These are phyloP conservation scores for Knufia petricola DNA, from an alignment of 2,329 filamentous ascomycete species.

Conservation along the genomic window DNA sequence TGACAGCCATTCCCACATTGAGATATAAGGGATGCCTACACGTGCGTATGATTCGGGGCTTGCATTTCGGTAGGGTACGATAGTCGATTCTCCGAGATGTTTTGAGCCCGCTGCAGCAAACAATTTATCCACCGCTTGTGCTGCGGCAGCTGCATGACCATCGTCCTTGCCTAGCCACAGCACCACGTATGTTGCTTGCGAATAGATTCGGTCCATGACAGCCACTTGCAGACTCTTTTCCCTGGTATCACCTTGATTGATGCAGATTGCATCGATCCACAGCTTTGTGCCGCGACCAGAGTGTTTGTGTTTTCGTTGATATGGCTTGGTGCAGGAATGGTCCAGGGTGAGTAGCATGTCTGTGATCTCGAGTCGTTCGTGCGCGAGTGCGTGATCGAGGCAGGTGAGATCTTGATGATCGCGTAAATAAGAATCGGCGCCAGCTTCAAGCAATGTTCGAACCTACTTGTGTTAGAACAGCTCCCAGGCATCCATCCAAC, in stretches of 20 bases:
- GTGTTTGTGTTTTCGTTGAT: background rate
- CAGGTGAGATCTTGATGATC: background rate
- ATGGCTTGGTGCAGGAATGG: background rate
- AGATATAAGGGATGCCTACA: slow-evolving; percentile 10
- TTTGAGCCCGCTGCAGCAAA: slow-evolving; percentile 5
- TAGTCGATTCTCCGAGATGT: slow-evolving; percentile 2
- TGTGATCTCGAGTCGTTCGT: background rate
- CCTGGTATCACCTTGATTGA: slow-evolving; percentile 17
- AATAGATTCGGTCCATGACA: slow-evolving; percentile 19
- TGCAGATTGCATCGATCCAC: slow-evolving; percentile 20
- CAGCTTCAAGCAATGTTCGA: background rate
- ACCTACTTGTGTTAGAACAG: background rate
- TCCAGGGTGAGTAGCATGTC: background rate
- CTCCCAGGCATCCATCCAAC: background rate
- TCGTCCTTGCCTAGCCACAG: slow-evolving; percentile 16
- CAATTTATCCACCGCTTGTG: slow-evolving; percentile 10
- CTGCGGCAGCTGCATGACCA: slow-evolving; percentile 7
- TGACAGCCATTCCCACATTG: slow-evolving; percentile 11
- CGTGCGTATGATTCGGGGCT: background rate
- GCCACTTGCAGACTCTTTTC: slow-evolving; percentile 19
- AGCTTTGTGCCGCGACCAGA: background rate
- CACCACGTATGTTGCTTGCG: slow-evolving; percentile 11
- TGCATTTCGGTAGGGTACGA: slow-evolving; percentile 6
- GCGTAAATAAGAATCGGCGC: background rate
- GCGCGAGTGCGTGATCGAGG: background rate